These are phyloP conservation scores for Salvia sclarea DNA, from an alignment of 305 asterid species.

Conservation along the genomic window DNA sequence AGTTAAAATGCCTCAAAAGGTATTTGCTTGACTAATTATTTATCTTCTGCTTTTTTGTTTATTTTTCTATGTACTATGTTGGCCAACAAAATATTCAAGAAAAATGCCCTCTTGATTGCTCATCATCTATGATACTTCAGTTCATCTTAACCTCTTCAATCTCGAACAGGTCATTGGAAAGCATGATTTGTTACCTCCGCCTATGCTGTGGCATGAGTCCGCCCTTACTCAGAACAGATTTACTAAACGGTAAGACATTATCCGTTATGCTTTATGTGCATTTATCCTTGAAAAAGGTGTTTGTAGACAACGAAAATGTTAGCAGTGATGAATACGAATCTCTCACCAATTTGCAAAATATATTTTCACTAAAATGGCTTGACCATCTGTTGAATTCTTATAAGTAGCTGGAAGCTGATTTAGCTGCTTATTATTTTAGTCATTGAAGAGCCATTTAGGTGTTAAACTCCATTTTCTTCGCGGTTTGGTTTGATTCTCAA, in stretches of 20 bases:
- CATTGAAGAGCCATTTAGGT: too few species aligned
- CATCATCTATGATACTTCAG: not conserved
- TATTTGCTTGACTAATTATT: constrained; percentile 14
- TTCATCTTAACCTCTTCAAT: constrained; percentile 11
- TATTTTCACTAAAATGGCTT: not conserved
- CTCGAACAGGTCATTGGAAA: constrained; percentile 38
- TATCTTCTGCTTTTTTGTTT: not conserved
- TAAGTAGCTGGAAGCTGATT: not conserved
- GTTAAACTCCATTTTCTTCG: too few species aligned
- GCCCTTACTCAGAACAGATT: constrained; percentile 22
- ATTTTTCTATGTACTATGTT: not conserved
- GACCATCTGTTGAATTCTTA: not conserved
- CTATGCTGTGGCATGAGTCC: constrained; percentile 48
- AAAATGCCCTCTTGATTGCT: not conserved
- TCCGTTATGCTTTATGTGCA: constrained; percentile 18
- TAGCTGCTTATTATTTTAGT: not conserved
- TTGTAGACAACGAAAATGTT: not conserved
- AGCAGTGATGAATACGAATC: not conserved
- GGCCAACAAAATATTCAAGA: not conserved
- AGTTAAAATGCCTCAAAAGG: constrained; percentile 51
- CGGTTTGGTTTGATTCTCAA: too few species aligned
- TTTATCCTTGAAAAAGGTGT: not conserved
- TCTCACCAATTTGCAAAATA: not conserved
- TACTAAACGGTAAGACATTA: constrained; percentile 41
- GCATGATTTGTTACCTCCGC: constrained; percentile 40